Conservation (phyloP, 2,329 filamentous ascomycete genomes). For the Paracamarosporium sp. region DNA sequence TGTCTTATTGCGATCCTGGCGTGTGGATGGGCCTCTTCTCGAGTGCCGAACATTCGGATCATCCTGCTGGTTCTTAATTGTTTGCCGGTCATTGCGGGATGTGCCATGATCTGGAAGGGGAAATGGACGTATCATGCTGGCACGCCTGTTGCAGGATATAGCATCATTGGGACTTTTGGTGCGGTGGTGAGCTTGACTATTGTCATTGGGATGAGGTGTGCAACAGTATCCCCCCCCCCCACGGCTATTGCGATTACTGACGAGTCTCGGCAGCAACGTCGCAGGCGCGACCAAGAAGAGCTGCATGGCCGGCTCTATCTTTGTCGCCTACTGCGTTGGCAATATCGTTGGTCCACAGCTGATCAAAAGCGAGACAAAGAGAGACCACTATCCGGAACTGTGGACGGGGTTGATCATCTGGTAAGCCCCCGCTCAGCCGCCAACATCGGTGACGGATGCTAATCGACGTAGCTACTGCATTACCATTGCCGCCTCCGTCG, state of each 20-base stretch:
- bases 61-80: slow-evolving; percentile 70
- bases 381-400: slow-evolving; percentile 71
- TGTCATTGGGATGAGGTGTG: slow-evolving; percentile 58
- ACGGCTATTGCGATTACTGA: neutral
- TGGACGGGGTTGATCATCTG: slow-evolving; percentile 74
- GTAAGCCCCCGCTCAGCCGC: slow-evolving; percentile 37
- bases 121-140: slow-evolving; percentile 68
- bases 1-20: slow-evolving; percentile 71
- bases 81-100: slow-evolving; percentile 76
- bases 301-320: slow-evolving; percentile 75
- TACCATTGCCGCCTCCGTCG: slow-evolving; percentile 64
- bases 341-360: slow-evolving; percentile 80
- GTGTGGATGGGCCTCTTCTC: slow-evolving; percentile 69
- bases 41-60: slow-evolving; percentile 68
- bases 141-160: slow-evolving; percentile 73
- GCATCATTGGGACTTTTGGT: slow-evolving; percentile 75
- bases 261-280: slow-evolving; percentile 61
- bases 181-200: slow-evolving; percentile 71
- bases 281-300: slow-evolving; percentile 81
- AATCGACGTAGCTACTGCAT: slow-evolving; percentile 65
- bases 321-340: slow-evolving; percentile 77
- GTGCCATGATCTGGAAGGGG: slow-evolving; percentile 75
- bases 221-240: too few species aligned
- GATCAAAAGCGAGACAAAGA: slow-evolving; percentile 70
- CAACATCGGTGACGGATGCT: slow-evolving; percentile 1